A percentile compares a stretch with the other conserved stretches of the same genome.
phyloP scores from a whole-genome alignment of 306 rosid genomes.

The Cucumis hystrix region DNA sequence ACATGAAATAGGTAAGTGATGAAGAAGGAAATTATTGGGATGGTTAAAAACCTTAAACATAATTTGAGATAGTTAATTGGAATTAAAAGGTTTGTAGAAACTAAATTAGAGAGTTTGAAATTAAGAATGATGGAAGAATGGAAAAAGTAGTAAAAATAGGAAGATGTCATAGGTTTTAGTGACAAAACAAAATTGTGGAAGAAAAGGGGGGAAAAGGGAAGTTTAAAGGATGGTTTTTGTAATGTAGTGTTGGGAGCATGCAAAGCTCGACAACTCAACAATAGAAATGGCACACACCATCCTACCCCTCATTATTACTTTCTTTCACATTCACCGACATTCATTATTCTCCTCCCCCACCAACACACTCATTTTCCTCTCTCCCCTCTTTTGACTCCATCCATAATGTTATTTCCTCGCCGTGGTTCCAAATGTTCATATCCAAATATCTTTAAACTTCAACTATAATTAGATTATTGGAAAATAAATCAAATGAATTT shows the following conservation, averaged over 20 bases:
- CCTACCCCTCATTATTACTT: conserved; percentile 3
- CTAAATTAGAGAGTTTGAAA: too few relatives aligned
- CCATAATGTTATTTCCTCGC: neutral
- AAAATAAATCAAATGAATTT: too few relatives aligned
- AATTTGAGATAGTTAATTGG: too few relatives aligned
- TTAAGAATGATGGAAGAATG: too few relatives aligned
- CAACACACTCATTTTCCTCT: neutral
- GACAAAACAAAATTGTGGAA: neutral
- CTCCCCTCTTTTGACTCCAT: neutral
- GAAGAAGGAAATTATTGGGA: too few relatives aligned
- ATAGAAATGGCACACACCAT: neutral
- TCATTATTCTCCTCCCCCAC: neutral
- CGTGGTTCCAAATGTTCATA: too few relatives aligned
- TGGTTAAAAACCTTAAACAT: too few relatives aligned
- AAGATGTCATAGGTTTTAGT: neutral
- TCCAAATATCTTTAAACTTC: too few relatives aligned
- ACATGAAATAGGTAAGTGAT: too few relatives aligned
- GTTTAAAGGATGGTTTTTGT: neutral
- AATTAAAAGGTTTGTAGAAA: too few relatives aligned
- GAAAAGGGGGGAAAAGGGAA: neutral
- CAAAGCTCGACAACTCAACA: conserved; percentile 1
- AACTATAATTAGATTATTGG: too few relatives aligned
- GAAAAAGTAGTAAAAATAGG: neutral
- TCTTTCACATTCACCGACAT: conserved; percentile 7
- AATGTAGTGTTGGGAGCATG: conserved; percentile 1